These are phyloP conservation scores for Cicer cuneatum DNA, from an alignment of 306 rosid species.

Conservation along the genomic window DNA sequence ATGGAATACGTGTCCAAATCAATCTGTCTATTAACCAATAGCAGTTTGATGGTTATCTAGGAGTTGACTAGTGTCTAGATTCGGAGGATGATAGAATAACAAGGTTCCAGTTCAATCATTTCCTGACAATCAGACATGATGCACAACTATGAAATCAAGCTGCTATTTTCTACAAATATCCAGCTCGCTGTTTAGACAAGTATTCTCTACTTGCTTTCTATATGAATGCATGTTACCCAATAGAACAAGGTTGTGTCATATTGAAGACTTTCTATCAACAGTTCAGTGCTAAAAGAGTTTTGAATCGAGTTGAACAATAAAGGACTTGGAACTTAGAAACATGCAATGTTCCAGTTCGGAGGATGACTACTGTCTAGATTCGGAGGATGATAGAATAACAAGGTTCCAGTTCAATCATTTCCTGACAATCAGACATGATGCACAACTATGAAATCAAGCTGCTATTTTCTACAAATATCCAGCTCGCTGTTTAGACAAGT, in stretches of 20 bases:
- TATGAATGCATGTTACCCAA: conserved; percentile 15
- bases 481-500: conserved; percentile 9
- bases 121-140: conserved; percentile 32
- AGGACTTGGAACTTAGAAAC: conserved; percentile 9
- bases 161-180: conserved; percentile 29
- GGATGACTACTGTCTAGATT: conserved; percentile 11
- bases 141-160: conserved; percentile 37
- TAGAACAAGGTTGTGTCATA: conserved; percentile 26
- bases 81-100: conserved; percentile 16
- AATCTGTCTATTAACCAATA: conserved; percentile 39
- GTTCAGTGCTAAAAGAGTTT: conserved; percentile 17
- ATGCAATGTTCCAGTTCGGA: no score
- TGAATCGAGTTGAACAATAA: conserved; percentile 7
- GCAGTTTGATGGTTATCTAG: conserved; percentile 15
- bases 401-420: conserved; percentile 41
- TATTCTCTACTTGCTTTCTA: conserved; percentile 4
- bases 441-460: conserved; percentile 33
- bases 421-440: conserved; percentile 34
- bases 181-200: conserved; percentile 12
- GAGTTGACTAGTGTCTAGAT: conserved; percentile 7
- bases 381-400: conserved; percentile 14
- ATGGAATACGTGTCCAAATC: conserved; percentile 36
- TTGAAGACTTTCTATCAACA: conserved; percentile 31
- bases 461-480: conserved; percentile 30
- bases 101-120: conserved; percentile 40